Percentiles rank a stretch among this genome's conserved stretches.
Evolutionary conservation across 495 filamentous ascomycete species (phyloP).

Genomic region (Podospora australis): DNA sequence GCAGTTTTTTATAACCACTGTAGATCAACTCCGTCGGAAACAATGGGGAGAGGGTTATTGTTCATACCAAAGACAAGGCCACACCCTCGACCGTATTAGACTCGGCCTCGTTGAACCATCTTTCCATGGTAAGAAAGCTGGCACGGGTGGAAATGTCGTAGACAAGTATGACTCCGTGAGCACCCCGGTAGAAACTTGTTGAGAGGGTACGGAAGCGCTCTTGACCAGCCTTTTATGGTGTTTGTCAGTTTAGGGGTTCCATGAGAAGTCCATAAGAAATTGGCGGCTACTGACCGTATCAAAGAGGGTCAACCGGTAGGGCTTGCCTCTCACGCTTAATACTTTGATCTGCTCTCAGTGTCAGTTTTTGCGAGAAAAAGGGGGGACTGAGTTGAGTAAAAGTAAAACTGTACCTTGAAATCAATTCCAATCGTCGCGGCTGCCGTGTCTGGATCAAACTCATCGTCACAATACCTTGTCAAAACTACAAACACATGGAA

Average conservation of each 20-base stretch:
- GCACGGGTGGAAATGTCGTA: conserved; percentile 53
- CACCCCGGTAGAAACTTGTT: conserved; percentile 55
- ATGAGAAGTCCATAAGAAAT: not conserved
- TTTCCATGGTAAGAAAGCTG: conserved; percentile 50
- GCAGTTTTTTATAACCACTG: not conserved
- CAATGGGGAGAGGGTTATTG: not conserved
- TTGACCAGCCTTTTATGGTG: conserved; percentile 39
- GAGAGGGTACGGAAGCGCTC: conserved; percentile 57
- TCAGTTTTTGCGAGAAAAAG: no score
- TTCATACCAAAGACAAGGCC: conserved; percentile 45
- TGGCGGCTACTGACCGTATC: conserved; percentile 42
- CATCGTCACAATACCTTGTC: conserved; percentile 48
- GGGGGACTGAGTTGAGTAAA: no score
- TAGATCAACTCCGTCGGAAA: no score
- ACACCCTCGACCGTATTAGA: conserved; percentile 45
- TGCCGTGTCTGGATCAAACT: conserved; percentile 52
- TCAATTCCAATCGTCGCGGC: conserved; percentile 57
- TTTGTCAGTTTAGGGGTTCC: not conserved
- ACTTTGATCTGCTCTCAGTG: conserved; percentile 45
- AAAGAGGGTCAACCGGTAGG: conserved; percentile 51
- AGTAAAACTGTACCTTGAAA: conserved; percentile 42
- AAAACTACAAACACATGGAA: no score
- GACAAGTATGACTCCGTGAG: conserved; percentile 53
- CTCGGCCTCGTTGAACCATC: conserved; percentile 55
- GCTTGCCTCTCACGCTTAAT: conserved; percentile 44